phyloP scores from a whole-genome alignment of 2,329 filamentous ascomycete genomes.

The Exutisphaerella laricina region DNA sequence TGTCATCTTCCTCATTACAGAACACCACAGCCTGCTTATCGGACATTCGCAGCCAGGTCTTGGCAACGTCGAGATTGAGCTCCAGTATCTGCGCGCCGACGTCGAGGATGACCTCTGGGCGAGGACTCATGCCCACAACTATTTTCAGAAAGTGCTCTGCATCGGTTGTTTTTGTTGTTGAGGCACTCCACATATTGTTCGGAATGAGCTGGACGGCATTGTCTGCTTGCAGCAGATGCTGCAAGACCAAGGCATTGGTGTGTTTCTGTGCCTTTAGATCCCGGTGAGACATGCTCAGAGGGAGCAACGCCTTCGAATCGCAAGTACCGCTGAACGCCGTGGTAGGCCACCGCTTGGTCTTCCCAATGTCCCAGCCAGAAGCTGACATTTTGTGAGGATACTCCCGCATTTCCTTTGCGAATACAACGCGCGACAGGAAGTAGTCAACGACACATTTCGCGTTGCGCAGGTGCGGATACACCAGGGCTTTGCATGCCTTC shows the following conservation, averaged over 20 bases:
- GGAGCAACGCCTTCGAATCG: conserved; percentile 56
- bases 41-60: conserved; percentile 45
- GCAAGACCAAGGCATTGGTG: conserved; percentile 59
- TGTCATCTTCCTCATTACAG: conserved; percentile 52
- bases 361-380: conserved; percentile 63
- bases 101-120: conserved; percentile 59
- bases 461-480: conserved; percentile 45
- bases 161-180: conserved; percentile 6
- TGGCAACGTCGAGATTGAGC: conserved; percentile 52
- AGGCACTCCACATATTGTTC: too few relatives aligned
- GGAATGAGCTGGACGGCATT: conserved; percentile 37
- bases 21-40: conserved; percentile 49
- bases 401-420: conserved; percentile 59
- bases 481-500: conserved; percentile 14
- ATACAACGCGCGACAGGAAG: conserved; percentile 61
- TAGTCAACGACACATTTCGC: conserved; percentile 56
- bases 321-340: conserved; percentile 71
- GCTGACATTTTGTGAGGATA: conserved; percentile 59
- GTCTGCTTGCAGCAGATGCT: conserved; percentile 50
- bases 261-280: conserved; percentile 54
- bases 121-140: conserved; percentile 37
- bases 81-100: conserved; percentile 67
- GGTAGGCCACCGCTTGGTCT: conserved; percentile 48
- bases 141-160: conserved; percentile 40
- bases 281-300: conserved; percentile 55